Conservation (phyloP, 1,284 basidiomycete genomes). For the Moesziomyces parantarcticus region DNA sequence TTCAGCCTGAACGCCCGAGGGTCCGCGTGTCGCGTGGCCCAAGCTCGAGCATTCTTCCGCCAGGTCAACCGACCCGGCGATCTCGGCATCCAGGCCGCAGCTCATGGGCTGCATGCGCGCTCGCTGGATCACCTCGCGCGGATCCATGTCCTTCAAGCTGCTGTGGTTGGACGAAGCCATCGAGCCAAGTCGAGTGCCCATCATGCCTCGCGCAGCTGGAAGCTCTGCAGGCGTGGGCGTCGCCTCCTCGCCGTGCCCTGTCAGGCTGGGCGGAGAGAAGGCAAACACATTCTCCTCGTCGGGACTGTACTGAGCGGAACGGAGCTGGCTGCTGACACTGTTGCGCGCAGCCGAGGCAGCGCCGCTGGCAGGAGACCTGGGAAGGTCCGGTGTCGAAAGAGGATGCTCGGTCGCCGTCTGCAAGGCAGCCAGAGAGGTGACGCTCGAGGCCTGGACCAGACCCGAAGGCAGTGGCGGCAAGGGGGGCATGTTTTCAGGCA, state of each 20-base stretch:
- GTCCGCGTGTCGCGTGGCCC: background rate
- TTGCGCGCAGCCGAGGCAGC: background rate
- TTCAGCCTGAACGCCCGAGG: slow-evolving; percentile 16
- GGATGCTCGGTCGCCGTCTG: slow-evolving; percentile 20
- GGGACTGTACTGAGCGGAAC: background rate
- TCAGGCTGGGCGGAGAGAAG: slow-evolving; percentile 30
- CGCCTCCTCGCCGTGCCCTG: slow-evolving; percentile 11
- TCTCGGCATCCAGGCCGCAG: slow-evolving; percentile 42
- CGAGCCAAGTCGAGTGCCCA: slow-evolving; percentile 8
- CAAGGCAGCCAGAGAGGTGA: slow-evolving; percentile 5
- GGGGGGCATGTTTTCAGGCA: slow-evolving; percentile 12
- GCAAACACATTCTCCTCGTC: slow-evolving; percentile 38
- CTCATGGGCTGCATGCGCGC: slow-evolving; percentile 12
- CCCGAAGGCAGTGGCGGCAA: slow-evolving; percentile 14
- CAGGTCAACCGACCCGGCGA: slow-evolving; percentile 12
- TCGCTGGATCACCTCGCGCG: slow-evolving; percentile 31
- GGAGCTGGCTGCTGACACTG: slow-evolving; percentile 1
- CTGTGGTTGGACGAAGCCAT: slow-evolving; percentile 32
- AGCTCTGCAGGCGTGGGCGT: background rate
- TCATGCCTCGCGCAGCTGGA: background rate
- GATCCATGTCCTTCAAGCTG: slow-evolving; percentile 24
- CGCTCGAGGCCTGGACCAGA: background rate
- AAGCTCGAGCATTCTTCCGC: slow-evolving; percentile 2
- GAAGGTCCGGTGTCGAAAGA: slow-evolving; percentile 1
- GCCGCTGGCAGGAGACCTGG: background rate